These are phyloP conservation scores for Boletellus sp. DNA, from an alignment of 1,284 basidiomycete species.

Conservation along the genomic window DNA sequence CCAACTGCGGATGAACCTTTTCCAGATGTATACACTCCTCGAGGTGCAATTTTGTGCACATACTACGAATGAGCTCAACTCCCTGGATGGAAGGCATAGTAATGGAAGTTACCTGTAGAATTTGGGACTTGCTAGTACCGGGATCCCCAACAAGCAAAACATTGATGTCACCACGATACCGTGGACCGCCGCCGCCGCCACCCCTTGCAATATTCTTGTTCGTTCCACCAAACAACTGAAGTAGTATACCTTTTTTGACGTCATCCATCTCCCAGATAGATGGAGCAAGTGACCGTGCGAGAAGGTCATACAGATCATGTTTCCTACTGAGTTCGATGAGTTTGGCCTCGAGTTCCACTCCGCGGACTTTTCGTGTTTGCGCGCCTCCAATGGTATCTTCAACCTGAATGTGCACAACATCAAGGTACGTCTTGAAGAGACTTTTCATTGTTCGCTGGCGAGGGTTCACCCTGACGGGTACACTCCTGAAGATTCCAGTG, in stretches of 20 bases:
- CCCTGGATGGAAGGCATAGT: neutral
- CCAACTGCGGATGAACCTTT: constrained; percentile 98
- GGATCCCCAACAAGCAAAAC: constrained; percentile 96
- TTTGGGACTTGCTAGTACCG: constrained; percentile 96
- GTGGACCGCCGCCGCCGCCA: constrained; percentile 91
- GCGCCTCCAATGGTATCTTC: constrained; percentile 40
- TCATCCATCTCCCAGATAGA: constrained; percentile 99
- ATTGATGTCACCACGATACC: constrained; percentile 98
- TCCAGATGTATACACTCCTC: constrained; percentile 95
- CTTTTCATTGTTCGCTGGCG: constrained; percentile 90
- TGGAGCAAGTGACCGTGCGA: constrained; percentile 86
- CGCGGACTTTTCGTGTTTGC: constrained; percentile 47
- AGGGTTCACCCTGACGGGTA: constrained; percentile 92
- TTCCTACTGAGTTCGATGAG: constrained; percentile 68
- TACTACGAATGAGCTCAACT: constrained; percentile 54
- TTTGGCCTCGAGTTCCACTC: constrained; percentile 58
- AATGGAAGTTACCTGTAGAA: constrained; percentile 64
- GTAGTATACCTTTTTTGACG: constrained; percentile 95
- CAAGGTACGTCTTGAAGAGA: constrained; percentile 95
- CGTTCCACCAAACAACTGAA: constrained; percentile 96
- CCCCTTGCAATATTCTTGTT: constrained; percentile 93
- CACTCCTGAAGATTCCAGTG: constrained; percentile 92
- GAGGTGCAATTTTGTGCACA: constrained; percentile 97
- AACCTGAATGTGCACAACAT: constrained; percentile 85
- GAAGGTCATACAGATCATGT: constrained; percentile 84